These are phyloP conservation scores for Naematelia aurantialba DNA, from an alignment of 768 basidiomycete species.

Conservation along the genomic window DNA sequence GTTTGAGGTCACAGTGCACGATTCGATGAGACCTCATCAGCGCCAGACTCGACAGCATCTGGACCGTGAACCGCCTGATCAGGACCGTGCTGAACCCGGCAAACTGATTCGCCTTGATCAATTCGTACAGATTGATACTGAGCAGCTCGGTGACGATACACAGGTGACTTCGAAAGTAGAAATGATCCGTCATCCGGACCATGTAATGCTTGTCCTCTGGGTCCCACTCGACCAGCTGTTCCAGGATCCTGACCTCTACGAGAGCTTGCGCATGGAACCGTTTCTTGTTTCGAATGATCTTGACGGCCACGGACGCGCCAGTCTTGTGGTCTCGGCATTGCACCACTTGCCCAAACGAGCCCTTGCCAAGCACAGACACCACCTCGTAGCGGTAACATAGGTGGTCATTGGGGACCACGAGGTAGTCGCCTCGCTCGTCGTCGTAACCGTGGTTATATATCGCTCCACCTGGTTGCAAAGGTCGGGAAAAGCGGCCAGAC, in stretches of 20 bases:
- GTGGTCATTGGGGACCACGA: conserved; percentile 83
- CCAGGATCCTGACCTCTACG: conserved; percentile 98
- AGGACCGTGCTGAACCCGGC: conserved; percentile 94
- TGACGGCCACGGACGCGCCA: conserved; percentile 94
- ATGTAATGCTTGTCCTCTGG: conserved; percentile 94
- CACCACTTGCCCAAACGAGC: conserved; percentile 95
- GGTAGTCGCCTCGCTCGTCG: conserved; percentile 96
- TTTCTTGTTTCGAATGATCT: conserved; percentile 99
- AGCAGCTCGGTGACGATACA: conserved; percentile 98
- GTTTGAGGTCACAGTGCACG: conserved; percentile 97
- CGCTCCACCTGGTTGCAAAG: conserved; percentile 18
- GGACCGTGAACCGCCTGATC: conserved; percentile 91
- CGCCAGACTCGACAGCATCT: conserved; percentile 86
- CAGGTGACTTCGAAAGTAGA: conserved; percentile 94
- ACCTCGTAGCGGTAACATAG: conserved; percentile 96
- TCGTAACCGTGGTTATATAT: conserved; percentile 90
- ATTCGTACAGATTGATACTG: conserved; percentile 96
- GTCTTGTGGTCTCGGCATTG: conserved; percentile 93
- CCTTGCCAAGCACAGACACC: conserved; percentile 87
- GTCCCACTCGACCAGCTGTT: conserved; percentile 97
- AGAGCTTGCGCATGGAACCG: conserved; percentile 96
- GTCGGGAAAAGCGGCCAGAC: conserved; percentile 16
- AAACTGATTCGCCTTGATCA: conserved; percentile 98
- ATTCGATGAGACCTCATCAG: conserved; percentile 96
- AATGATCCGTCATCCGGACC: conserved; percentile 96